Evolutionary conservation across 257 asterid species (phyloP).

Genomic region (Solanum bukasovii): DNA sequence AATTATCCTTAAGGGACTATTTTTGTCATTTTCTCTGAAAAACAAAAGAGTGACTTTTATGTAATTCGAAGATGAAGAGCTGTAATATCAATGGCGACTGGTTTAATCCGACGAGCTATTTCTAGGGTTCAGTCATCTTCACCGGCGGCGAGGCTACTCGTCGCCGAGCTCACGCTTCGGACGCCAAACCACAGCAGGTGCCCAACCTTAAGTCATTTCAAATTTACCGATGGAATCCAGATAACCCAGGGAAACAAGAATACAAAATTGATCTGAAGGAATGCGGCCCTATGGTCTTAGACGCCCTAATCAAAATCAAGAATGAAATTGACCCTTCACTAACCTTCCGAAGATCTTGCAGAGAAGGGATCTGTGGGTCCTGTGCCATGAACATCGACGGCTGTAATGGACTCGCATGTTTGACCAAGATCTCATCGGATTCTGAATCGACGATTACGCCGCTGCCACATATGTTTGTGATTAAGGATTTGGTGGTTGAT

Average conservation of each 20-base stretch:
- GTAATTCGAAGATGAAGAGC: neutral
- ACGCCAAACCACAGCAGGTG: conserved; percentile 26
- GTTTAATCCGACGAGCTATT: conserved; percentile 60
- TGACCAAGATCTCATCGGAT: conserved; percentile 54
- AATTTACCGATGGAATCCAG: conserved; percentile 97
- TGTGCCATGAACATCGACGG: conserved; percentile 95
- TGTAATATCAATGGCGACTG: conserved; percentile 49
- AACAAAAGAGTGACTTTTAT: neutral
- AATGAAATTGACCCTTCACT: conserved; percentile 80
- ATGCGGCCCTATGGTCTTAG: conserved; percentile 83
- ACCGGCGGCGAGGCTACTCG: conserved; percentile 30
- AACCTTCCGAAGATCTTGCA: conserved; percentile 90
- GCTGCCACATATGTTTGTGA: conserved; percentile 88
- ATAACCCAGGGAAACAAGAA: conserved; percentile 53
- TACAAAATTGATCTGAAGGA: conserved; percentile 67
- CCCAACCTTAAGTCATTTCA: conserved; percentile 60
- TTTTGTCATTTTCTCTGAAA: neutral
- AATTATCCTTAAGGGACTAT: neutral
- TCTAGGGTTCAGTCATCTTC: conserved; percentile 34
- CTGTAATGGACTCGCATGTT: conserved; percentile 64
- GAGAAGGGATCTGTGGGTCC: conserved; percentile 95
- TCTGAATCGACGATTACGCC: conserved; percentile 56
- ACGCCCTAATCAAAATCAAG: conserved; percentile 76
- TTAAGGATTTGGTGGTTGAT: conserved; percentile 87
- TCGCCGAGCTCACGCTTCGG: conserved; percentile 45